Conservation (phyloP, 169 alveolate genomes). For the Besnoitia besnoiti region DNA sequence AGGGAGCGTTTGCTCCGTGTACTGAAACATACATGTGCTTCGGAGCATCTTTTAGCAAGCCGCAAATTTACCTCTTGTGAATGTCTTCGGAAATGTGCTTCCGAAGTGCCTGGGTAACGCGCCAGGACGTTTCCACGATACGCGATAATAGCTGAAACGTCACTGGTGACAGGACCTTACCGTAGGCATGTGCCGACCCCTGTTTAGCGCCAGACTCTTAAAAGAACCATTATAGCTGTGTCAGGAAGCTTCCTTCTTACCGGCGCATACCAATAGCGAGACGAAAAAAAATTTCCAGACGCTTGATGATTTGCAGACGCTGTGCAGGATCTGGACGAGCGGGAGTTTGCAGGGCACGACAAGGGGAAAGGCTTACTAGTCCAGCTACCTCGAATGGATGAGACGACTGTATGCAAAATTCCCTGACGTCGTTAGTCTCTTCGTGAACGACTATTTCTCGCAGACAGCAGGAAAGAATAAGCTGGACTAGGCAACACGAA, state of each 20-base stretch:
- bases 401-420: not conserved
- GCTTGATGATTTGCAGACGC: not conserved
- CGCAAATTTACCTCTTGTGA: constrained; percentile 25
- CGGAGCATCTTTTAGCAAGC: not conserved
- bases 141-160: not conserved
- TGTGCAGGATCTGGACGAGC: not conserved
- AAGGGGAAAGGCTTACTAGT: not conserved
- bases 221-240: not conserved
- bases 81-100: constrained; percentile 63
- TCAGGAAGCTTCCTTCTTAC: not conserved
- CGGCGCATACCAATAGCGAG: constrained; percentile 36
- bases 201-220: not conserved
- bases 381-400: constrained; percentile 13
- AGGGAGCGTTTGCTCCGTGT: constrained; percentile 37
- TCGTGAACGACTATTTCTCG: constrained; percentile 34
- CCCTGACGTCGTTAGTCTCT: constrained; percentile 7
- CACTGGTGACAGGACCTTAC: not conserved
- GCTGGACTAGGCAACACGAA: constrained; percentile 26
- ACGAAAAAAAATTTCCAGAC: constrained; percentile 25
- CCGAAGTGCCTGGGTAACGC: constrained; percentile 52
- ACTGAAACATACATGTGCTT: not conserved
- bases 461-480: not conserved
- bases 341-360: not conserved
- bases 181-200: constrained; percentile 50
- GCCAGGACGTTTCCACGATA: not conserved